phyloP scores from a whole-genome alignment of 2,329 filamentous ascomycete genomes.

The Elsinoe ampelina region DNA sequence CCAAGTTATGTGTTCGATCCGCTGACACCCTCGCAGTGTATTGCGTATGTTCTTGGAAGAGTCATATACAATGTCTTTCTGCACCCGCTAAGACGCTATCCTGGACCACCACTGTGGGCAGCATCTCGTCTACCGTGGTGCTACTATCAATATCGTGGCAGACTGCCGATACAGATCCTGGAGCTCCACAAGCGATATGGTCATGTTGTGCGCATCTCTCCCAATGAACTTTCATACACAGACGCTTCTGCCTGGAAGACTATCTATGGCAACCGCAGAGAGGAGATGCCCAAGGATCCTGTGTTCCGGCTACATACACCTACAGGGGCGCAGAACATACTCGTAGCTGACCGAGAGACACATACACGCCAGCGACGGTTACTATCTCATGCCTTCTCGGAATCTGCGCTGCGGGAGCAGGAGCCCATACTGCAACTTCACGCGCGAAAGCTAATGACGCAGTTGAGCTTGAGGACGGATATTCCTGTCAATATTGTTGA shows the following conservation, averaged over 20 bases:
- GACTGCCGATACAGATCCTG: conserved; percentile 21
- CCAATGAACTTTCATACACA: conserved; percentile 40
- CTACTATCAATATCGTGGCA: not conserved
- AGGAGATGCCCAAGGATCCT: not conserved
- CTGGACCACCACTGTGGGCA: conserved; percentile 32
- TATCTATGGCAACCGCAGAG: conserved; percentile 33
- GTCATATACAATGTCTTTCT: conserved; percentile 32
- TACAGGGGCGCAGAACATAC: not conserved
- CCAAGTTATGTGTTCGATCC: too few relatives aligned
- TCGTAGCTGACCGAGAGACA: conserved; percentile 26
- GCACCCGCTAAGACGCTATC: conserved; percentile 35
- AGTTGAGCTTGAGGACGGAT: conserved; percentile 28
- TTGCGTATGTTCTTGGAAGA: too few relatives aligned
- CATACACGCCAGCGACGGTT: conserved; percentile 32
- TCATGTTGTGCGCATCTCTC: conserved; percentile 38
- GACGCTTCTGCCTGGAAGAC: conserved; percentile 34
- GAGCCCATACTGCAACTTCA: conserved; percentile 33
- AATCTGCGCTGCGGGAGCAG: conserved; percentile 32
- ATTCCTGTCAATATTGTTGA: conserved; percentile 21
- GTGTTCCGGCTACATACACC: not conserved
- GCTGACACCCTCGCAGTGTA: too few relatives aligned
- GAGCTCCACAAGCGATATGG: conserved; percentile 35
- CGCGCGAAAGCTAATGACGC: conserved; percentile 32
- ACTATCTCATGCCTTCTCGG: conserved; percentile 33
- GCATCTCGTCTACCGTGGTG: conserved; percentile 2